Evolutionary conservation across 2,329 filamentous ascomycete species (phyloP).

Genomic region (Pyrenochaeta sp.): DNA sequence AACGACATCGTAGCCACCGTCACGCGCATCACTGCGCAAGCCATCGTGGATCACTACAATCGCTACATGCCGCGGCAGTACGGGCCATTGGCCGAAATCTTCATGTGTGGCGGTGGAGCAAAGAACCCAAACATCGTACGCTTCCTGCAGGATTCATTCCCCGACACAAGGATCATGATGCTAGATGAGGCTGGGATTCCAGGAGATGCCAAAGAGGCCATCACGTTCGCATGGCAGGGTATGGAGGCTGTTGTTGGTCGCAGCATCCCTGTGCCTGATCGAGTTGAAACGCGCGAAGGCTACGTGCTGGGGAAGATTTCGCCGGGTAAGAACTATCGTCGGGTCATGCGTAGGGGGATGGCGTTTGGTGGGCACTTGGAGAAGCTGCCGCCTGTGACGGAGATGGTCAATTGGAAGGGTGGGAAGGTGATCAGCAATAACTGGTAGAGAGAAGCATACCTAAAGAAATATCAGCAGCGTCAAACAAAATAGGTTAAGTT

Average conservation of each 20-base stretch:
- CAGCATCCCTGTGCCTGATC: constrained; percentile 62
- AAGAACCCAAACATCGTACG: constrained; percentile 66
- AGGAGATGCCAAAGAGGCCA: constrained; percentile 65
- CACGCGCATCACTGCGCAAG: constrained; percentile 66
- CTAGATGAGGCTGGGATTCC: constrained; percentile 66
- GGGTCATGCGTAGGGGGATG: constrained; percentile 62
- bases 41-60: constrained; percentile 60
- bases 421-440: not conserved
- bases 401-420: constrained; percentile 57
- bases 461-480: too few relatives aligned
- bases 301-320: constrained; percentile 65
- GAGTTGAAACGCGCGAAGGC: constrained; percentile 61
- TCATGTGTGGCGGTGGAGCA: constrained; percentile 68
- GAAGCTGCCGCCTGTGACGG: constrained; percentile 57
- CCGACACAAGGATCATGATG: constrained; percentile 62
- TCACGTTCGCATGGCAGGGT: constrained; percentile 68
- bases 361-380: constrained; percentile 56
- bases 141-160: constrained; percentile 59
- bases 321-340: constrained; percentile 64
- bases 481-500: too few relatives aligned
- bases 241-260: constrained; percentile 61
- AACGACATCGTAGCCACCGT: constrained; percentile 66
- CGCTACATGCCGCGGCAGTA: constrained; percentile 24
- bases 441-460: too few relatives aligned
- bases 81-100: constrained; percentile 61